Conservation (phyloP, 495 filamentous ascomycete genomes). For the Neurospora sp. region DNA sequence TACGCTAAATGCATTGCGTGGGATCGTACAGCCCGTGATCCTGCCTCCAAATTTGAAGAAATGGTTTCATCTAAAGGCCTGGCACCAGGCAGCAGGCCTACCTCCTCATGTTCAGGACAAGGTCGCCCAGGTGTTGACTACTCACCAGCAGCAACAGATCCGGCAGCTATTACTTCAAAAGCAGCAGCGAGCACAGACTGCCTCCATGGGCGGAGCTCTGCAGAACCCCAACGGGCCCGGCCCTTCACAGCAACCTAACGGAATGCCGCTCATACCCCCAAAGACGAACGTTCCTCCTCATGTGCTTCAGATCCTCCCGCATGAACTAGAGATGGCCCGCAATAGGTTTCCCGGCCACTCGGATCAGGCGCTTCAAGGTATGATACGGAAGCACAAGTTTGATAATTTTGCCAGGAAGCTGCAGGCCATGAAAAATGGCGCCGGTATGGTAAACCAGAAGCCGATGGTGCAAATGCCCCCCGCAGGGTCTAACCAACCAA, state of each 20-base stretch:
- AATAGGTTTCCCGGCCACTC: neutral
- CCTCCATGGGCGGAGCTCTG: neutral
- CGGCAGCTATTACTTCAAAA: constrained; percentile 11
- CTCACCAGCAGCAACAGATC: constrained; percentile 47
- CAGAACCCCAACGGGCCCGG: neutral
- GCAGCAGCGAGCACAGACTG: constrained; percentile 12
- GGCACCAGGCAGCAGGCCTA: constrained; percentile 39
- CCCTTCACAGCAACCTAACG: neutral
- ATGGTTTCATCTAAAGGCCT: constrained; percentile 65
- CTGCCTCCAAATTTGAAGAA: constrained; percentile 53
- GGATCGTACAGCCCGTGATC: neutral
- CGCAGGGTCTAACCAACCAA: neutral
- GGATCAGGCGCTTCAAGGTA: neutral
- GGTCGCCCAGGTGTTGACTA: constrained; percentile 36
- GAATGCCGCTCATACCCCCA: neutral
- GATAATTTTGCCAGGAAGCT: neutral
- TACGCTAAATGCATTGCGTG: constrained; percentile 15
- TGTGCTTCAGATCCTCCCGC: neutral
- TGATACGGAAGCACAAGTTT: neutral
- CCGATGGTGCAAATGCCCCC: constrained; percentile 2
- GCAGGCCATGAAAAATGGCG: neutral
- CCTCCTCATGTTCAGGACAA: constrained; percentile 18
- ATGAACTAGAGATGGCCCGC: constrained; percentile 2
- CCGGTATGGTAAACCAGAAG: constrained; percentile 3
- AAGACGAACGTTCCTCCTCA: neutral